These are phyloP conservation scores for Fusarium compactum DNA, from an alignment of 2,329 filamentous ascomycete genomes.

Conservation along the genomic window DNA sequence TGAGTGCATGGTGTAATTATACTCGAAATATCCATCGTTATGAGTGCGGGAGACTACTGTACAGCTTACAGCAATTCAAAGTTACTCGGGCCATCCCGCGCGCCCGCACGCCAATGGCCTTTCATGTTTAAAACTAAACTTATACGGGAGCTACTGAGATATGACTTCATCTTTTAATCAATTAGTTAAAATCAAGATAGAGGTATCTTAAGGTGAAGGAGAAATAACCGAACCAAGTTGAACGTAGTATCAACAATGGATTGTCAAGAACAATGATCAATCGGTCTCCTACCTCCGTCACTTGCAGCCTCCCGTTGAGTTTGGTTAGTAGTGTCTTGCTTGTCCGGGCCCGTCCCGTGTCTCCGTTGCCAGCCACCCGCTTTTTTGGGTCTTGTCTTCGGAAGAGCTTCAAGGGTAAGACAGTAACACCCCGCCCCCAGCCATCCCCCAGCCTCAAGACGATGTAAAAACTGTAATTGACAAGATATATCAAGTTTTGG, in stretches of 20 bases:
- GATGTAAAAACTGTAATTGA: slow-evolving; percentile 19
- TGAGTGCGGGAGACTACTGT: neutral
- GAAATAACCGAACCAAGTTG: too few species aligned
- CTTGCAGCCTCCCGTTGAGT: slow-evolving; percentile 26
- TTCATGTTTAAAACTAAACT: slow-evolving; percentile 8
- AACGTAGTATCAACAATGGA: neutral
- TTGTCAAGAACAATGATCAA: neutral
- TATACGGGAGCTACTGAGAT: slow-evolving; percentile 19
- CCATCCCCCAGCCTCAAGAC: slow-evolving; percentile 41
- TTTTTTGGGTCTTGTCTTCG: slow-evolving; percentile 34
- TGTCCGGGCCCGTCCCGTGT: slow-evolving; percentile 30
- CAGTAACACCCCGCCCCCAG: slow-evolving; percentile 39
- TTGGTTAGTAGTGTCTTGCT: slow-evolving; percentile 10
- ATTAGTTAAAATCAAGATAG: neutral
- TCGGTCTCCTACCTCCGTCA: slow-evolving; percentile 8
- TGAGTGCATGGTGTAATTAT: neutral
- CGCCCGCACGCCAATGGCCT: slow-evolving; percentile 36
- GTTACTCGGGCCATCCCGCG: slow-evolving; percentile 44
- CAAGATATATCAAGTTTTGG: slow-evolving; percentile 31
- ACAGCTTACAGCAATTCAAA: slow-evolving; percentile 25
- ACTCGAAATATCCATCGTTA: neutral
- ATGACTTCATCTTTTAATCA: slow-evolving; percentile 5
- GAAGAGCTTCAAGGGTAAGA: slow-evolving; percentile 25
- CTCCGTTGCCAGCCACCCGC: slow-evolving; percentile 42
- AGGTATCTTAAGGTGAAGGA: neutral